These are phyloP conservation scores for Diplodia corticola DNA, from an alignment of 2,329 filamentous ascomycete genomes.

Conservation along the genomic window DNA sequence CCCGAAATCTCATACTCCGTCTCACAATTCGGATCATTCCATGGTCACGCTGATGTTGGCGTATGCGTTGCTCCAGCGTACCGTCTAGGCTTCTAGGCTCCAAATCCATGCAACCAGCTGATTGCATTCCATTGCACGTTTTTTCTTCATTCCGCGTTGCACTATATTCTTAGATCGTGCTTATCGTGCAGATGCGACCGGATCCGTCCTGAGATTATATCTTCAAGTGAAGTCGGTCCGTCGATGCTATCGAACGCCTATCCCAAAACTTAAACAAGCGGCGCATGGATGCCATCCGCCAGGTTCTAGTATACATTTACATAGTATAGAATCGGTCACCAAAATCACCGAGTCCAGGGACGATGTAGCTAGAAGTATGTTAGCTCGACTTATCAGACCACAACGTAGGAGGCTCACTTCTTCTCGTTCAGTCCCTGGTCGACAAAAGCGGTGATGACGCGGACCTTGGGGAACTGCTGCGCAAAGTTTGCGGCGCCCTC, in stretches of 20 bases:
- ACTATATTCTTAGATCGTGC: neutral
- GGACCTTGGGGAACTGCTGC: conserved; percentile 80
- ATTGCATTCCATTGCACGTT: neutral
- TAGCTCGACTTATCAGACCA: conserved; percentile 32
- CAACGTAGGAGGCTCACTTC: conserved; percentile 65
- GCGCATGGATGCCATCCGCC: neutral
- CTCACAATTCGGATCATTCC: neutral
- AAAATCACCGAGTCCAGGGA: conserved; percentile 92
- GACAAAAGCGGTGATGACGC: conserved; percentile 93
- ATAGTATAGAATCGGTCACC: conserved; percentile 95
- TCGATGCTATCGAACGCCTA: neutral
- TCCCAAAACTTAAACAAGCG: neutral
- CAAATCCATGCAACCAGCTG: too few relatives aligned
- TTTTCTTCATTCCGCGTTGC: neutral
- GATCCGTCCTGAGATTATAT: neutral
- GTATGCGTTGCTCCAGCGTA: neutral
- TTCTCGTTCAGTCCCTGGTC: conserved; percentile 96
- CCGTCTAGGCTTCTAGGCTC: too few relatives aligned
- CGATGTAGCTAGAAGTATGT: conserved; percentile 73
- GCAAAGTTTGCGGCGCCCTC: conserved; percentile 89
- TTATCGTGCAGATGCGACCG: neutral
- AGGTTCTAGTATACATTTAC: conserved; percentile 45
- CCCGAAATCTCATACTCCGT: neutral
- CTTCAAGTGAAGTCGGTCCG: neutral
- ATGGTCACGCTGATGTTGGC: neutral